Evolutionary conservation across 2,329 filamentous ascomycete genomes (phyloP), one percentile per base, ranked within the genome.

Genomic region (Emergomyces orientalis): DNA sequence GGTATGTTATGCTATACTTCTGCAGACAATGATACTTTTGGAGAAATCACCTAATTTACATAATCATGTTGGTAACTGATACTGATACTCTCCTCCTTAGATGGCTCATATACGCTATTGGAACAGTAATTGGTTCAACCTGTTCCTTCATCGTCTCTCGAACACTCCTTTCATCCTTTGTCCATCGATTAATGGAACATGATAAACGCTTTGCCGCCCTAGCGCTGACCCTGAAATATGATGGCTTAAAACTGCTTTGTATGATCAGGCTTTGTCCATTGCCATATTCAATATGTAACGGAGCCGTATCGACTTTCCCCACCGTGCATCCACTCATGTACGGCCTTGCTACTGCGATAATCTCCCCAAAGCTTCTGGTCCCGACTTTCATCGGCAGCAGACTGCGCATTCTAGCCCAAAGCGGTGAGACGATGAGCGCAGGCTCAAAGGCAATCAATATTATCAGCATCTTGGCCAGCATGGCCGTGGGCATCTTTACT

Each of bases 221-320:
- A 32, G 85, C 89, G 27, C 83, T 97, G 70, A 94, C 94, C 8
- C 80, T 99, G 65, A 91, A 96, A 67, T 87, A 90, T 71, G 94
- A 99, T 71, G 94, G 94, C 0, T 76, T 99, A 60, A 89, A 91
- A 70, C 86, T 97, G 61, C 82, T 99, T 55, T 87, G 90, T 66
- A 95, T 94, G 83, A 94, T 99, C 69, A 85, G 94, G 37, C 83
- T 97, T 67, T 97, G 93, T 71, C 94, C 94, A 1, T 74, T 99
- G 64, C 94, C 94, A 17, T 99, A 96, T 74, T 94, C 89, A 60
- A 80, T 97, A 68, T 92, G 89, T 72, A 99, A 99, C 73, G 94
- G 91, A 59, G 96, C 96, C 65, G 85, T 99, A 62, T 91, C 91
- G 37, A 97, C 94, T 1, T 92, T 99, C 65, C 92, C 92, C 2